Base-by-base conservation (phyloP, 148 eudicot species). In the Camellia japonica region DNA sequence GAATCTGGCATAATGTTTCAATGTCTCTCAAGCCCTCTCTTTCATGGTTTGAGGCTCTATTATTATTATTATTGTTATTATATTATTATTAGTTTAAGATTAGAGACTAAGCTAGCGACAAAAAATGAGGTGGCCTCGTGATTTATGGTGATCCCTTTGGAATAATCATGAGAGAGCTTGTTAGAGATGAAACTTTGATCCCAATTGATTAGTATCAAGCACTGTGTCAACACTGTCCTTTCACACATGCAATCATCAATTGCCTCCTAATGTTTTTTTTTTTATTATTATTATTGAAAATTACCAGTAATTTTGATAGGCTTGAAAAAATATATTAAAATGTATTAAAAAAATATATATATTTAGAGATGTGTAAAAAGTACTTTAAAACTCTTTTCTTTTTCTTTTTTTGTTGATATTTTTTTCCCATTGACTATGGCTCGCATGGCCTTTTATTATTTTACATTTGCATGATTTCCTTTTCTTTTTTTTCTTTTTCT, bases 141-240 rank as follows among this genome's bases (percentile, higher is more conserved):
- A 61, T 11, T 75, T 59, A 47, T 76, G 79, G 18, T 63, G 79
- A 76, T 63, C 12, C 23, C 7, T 3, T 62, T 76, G 78, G 69
- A 44, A 62, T 63, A 13, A 11, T 18, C 11, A 1, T 52, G 52
- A 14, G 8, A 11, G 61, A 58, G 61, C 61, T 49, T 49, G 61
- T 58, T 58, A 58, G 61, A 14, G 61, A 58, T 58, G 61, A 58
- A 58, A 49, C 15, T 58, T 58, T 58, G 61, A 58, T 14, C 61
- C 12, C 12, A 58, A 58, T 58, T 58, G 61, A 14, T 14, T 58
- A 58, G 38, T 30, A 30, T 1, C 38, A 30, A 30, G 13, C 15
- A 14, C 12, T 58, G 44, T 9, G 69, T 66, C 69, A 66, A 66
- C 69, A 11, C 7, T 66, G 18, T 30, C 46, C 11, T 66, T 23